These are phyloP conservation scores for Hapsidospora chrysogenum DNA, from an alignment of 495 filamentous ascomycete genomes.

Conservation along the genomic window DNA sequence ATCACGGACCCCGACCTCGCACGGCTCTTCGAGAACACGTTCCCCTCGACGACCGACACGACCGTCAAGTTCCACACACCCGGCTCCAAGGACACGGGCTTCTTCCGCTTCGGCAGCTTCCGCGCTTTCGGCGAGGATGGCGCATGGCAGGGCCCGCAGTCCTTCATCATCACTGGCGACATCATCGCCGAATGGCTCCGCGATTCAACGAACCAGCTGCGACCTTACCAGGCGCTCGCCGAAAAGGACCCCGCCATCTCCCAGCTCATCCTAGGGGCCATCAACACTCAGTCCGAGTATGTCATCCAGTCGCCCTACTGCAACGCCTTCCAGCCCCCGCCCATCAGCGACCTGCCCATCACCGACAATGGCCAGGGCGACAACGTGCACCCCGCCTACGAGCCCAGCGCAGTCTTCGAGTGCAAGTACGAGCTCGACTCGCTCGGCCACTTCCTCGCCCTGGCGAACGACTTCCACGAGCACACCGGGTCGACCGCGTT, in stretches of 20 bases:
- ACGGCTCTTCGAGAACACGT: slow-evolving; percentile 91
- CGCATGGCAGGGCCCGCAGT: slow-evolving; percentile 70
- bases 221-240: slow-evolving; percentile 74
- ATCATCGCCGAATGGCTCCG: slow-evolving; percentile 97
- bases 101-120: neutral
- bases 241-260: slow-evolving; percentile 59
- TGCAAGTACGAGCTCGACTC: slow-evolving; percentile 99
- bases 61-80: slow-evolving; percentile 51
- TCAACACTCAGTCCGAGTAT: slow-evolving; percentile 91
- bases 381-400: slow-evolving; percentile 69
- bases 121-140: slow-evolving; percentile 22
- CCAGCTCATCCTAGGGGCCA: slow-evolving; percentile 76
- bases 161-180: slow-evolving; percentile 96
- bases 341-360: slow-evolving; percentile 53
- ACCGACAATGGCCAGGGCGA: slow-evolving; percentile 66
- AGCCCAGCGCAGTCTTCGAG: slow-evolving; percentile 75
- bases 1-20: slow-evolving; percentile 83
- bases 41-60: slow-evolving; percentile 87
- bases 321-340: slow-evolving; percentile 93
- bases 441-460: slow-evolving; percentile 73
- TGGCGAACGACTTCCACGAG: slow-evolving; percentile 74
- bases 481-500: slow-evolving; percentile 64
- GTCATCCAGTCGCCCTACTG: slow-evolving; percentile 93
- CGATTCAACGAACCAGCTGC: slow-evolving; percentile 90
- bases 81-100: slow-evolving; percentile 18